A percentile compares a stretch with the other conserved stretches of the same genome.
Conservation (phyloP, 1,139 yeast genomes). For the Debaryomyces sp. region DNA sequence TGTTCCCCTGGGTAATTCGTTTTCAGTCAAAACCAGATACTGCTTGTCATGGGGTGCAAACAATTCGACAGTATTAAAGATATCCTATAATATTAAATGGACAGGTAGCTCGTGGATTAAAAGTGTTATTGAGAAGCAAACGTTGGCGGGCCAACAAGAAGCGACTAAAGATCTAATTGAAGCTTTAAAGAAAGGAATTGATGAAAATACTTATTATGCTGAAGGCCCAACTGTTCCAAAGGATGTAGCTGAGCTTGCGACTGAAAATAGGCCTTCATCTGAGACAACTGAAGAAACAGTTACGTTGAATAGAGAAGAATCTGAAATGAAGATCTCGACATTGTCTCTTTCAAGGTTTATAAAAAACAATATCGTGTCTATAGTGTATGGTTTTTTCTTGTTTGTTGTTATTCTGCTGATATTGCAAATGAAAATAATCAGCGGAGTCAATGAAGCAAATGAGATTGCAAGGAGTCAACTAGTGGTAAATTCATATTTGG, state of each 20-base stretch:
- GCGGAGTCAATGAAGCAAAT: slow-evolving; percentile 27
- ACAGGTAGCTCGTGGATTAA: slow-evolving; percentile 60
- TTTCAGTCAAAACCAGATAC: slow-evolving; percentile 53
- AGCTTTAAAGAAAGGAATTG: slow-evolving; percentile 33
- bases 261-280: not conserved
- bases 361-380: slow-evolving; percentile 20
- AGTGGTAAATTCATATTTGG: slow-evolving; percentile 24
- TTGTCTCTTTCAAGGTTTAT: slow-evolving; percentile 14
- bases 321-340: not conserved
- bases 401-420: slow-evolving; percentile 25
- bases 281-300: slow-evolving; percentile 8
- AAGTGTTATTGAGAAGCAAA: slow-evolving; percentile 54
- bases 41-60: slow-evolving; percentile 50
- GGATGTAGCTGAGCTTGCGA: not conserved
- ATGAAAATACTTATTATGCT: slow-evolving; percentile 21
- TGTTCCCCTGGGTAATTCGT: slow-evolving; percentile 61
- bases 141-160: slow-evolving; percentile 50
- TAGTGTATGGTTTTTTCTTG: slow-evolving; percentile 22
- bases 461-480: slow-evolving; percentile 29
- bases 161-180: slow-evolving; percentile 36
- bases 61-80: slow-evolving; percentile 41
- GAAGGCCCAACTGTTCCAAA: slow-evolving; percentile 22
- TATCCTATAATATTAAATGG: slow-evolving; percentile 55
- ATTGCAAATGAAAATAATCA: slow-evolving; percentile 26
- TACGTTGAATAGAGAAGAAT: not conserved